Evolutionary conservation across 2,329 filamentous ascomycete genomes (phyloP), one percentile per base, ranked within the genome.

Genomic region (Bretziella fagacearum): DNA sequence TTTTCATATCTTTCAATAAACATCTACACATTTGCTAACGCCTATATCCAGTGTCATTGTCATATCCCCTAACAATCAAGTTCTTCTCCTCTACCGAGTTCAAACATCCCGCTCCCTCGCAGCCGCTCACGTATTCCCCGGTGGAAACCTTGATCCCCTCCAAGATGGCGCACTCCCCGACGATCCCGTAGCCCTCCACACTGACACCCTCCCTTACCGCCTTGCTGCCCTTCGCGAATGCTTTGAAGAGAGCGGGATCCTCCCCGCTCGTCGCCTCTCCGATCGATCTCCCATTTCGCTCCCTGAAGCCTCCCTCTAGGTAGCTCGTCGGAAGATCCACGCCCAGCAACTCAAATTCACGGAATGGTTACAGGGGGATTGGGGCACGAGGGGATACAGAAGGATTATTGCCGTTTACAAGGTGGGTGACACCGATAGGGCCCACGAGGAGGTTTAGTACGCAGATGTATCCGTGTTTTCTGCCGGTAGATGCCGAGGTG

Each of bases 381-480:
- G 77, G 73, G 6, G 79, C 73, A 0, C 62, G 68, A 8, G 64
- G 78, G 3, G 85, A 44, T 22, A 11, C 46, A 74, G 79, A 79
- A 1, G 67, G 69, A 30, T 65, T 95, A 2, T 65, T 84, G 6
- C 85, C 87, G 0, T 95, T 93, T 58, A 94, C 87, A 0, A 75
- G 84, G 46, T 96, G 91, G 91, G 71, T 96, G 48, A 96, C 91
- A 2, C 89, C 89, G 0, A 62, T 67, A 0, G 76, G 73, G 52
- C 65, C 80, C 1, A 73, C 77, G 0, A 84, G 79, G 55, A 74
- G 91, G 39, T 98, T 93, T 64, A 84, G 83, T 0, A 95, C 89
- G 1, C 87, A 95, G 59, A 96, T 96, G 89, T 98, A 96, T 63
- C 61, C 96, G 8, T 94, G 94, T 62, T 79, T 93, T 61, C 70